phyloP scores from a whole-genome alignment of 2,329 filamentous ascomycete genomes.

The Ophioceras dolichostomum region DNA sequence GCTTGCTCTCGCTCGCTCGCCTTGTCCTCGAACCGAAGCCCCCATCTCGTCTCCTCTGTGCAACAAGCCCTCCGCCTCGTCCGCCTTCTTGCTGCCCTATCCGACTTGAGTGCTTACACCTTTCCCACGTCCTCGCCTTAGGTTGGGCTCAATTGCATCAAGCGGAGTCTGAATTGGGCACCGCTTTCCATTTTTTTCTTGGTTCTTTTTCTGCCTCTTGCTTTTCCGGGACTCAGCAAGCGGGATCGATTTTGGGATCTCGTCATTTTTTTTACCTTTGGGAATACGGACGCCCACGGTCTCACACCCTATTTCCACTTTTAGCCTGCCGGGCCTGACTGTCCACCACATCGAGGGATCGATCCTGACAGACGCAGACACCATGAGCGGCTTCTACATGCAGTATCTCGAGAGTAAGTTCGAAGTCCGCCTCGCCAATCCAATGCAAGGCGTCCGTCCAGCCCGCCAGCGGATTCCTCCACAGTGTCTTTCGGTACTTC shows the following conservation, averaged over 20 bases:
- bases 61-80: constrained; percentile 23
- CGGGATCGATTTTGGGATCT: constrained; percentile 3
- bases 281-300: constrained; percentile 3
- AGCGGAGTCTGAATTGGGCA: constrained; percentile 16
- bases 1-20: not conserved
- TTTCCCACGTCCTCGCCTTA: constrained; percentile 19
- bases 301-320: constrained; percentile 9
- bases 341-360: constrained; percentile 10
- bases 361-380: constrained; percentile 21
- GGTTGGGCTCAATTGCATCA: constrained; percentile 46
- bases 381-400: constrained; percentile 56
- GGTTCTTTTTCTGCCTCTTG: constrained; percentile 6
- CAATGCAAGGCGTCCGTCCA: too few relatives aligned
- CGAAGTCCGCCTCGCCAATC: too few relatives aligned
- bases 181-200: constrained; percentile 14
- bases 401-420: constrained; percentile 68
- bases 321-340: constrained; percentile 7
- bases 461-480: too few relatives aligned
- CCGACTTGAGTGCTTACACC: constrained; percentile 5
- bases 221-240: too few relatives aligned
- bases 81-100: constrained; percentile 7
- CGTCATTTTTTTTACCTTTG: not conserved
- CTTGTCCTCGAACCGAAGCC: not conserved
- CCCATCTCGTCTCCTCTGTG: constrained; percentile 11
- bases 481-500: too few relatives aligned